These are phyloP conservation scores for Cyberlindnera saturnus DNA, from an alignment of 805 yeast species.

Conservation along the genomic window DNA sequence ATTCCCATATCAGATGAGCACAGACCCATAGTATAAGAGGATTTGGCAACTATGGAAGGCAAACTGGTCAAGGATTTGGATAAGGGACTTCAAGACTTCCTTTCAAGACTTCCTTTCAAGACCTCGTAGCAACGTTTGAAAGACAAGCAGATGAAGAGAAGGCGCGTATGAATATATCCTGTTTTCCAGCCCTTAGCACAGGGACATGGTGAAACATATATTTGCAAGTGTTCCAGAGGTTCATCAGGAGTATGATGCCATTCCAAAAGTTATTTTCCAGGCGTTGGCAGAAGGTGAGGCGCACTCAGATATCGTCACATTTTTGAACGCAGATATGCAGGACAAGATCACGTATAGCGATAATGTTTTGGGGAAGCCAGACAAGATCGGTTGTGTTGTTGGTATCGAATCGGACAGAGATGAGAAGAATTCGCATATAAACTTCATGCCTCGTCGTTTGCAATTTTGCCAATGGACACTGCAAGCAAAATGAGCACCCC, in stretches of 20 bases:
- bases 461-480: constrained; percentile 61
- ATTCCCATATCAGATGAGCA: constrained; percentile 11
- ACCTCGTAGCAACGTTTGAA: constrained; percentile 6
- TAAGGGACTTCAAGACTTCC: constrained; percentile 5
- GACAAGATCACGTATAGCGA: constrained; percentile 46
- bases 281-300: constrained; percentile 73
- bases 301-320: constrained; percentile 56
- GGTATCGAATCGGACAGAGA: constrained; percentile 49
- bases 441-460: constrained; percentile 16
- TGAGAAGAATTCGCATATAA: constrained; percentile 24
- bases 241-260: constrained; percentile 58
- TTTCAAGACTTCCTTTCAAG: too few species aligned
- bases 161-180: constrained; percentile 8
- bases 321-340: constrained; percentile 47
- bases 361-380: constrained; percentile 7
- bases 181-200: constrained; percentile 30
- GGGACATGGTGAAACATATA: constrained; percentile 24
- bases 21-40: constrained; percentile 25
- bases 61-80: constrained; percentile 5
- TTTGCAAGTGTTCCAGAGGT: constrained; percentile 48
- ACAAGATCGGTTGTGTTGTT: constrained; percentile 46
- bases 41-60: constrained; percentile 48
- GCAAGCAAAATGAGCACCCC: constrained; percentile 57
- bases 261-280: constrained; percentile 78
- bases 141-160: constrained; percentile 1